phyloP scores from a whole-genome alignment of 2,329 filamentous ascomycete genomes.

The Diaporthe ampelina region DNA sequence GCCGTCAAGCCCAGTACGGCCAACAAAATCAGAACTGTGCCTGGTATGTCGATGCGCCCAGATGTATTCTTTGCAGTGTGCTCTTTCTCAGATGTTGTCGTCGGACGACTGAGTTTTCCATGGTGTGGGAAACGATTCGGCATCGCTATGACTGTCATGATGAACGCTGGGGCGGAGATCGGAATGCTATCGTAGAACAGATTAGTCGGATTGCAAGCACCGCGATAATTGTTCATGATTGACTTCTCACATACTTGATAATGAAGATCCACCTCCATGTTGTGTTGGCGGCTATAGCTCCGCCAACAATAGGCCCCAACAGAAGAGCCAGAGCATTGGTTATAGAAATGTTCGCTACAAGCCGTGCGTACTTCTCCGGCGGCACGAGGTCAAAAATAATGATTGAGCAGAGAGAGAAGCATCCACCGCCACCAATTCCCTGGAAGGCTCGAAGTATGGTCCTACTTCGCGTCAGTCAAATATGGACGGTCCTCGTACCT shows the following conservation, averaged over 20 bases:
- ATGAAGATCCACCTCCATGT: slow-evolving; percentile 48
- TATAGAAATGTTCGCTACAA: slow-evolving; percentile 32
- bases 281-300: slow-evolving; percentile 3
- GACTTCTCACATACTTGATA: slow-evolving; percentile 40
- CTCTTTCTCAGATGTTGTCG: too few relatives aligned
- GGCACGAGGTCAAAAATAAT: slow-evolving; percentile 4
- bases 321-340: slow-evolving; percentile 55
- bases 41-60: not conserved
- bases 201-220: not conserved
- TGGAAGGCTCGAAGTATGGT: slow-evolving; percentile 3
- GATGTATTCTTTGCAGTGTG: not conserved
- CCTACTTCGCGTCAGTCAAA: not conserved
- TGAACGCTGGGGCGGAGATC: not conserved
- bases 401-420: slow-evolving; percentile 6
- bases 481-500: not conserved
- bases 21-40: not conserved
- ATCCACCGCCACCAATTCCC: not conserved
- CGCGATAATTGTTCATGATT: too few relatives aligned
- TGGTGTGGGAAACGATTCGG: slow-evolving; percentile 5
- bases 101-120: not conserved
- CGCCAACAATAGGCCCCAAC: slow-evolving; percentile 40
- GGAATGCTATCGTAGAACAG: slow-evolving; percentile 1
- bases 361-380: slow-evolving; percentile 1
- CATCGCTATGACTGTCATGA: not conserved
- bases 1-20: not conserved